Evolutionary conservation across 192 early-diverging fungal species (phyloP), one percentile per base, ranked within the genome.

Genomic region (Umbelopsis sp.): DNA sequence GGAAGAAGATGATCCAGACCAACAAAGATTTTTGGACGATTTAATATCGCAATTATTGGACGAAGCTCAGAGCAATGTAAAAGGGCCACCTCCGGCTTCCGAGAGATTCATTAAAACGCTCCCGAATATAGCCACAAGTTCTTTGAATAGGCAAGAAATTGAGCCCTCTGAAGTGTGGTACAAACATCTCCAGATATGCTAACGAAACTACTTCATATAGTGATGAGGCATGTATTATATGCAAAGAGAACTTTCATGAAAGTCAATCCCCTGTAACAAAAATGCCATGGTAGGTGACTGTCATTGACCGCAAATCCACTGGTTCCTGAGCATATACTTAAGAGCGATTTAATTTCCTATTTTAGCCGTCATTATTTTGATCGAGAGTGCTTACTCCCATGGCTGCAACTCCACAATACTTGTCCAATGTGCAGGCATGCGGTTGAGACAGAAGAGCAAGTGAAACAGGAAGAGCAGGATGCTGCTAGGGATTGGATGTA

Each of bases 51-150:
- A 80, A 44, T 52, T 80, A 18, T 48, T 80, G 13, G 78, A 80
- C 49, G 78, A 80, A 46, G 75, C 78, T 33, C 74, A 80, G 46
- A 68, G 49, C 25, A 68, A 75, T 30, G 74, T 69, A 15, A 80
- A 80, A 55, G 78, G 78, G 2, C 78, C 78, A 22, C 78, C 78
- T 66, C 78, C 78, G 45, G 78, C 78, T 8, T 80, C 78, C 4
- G 53, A 76, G 16, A 53, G 78, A 27, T 80, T 80, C 50, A 76
- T 80, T n/a, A 18, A 69, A 3, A 47, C 48, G 35, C 48, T 80
- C 20, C 78, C 78, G 7, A 51, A 15, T 30, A 64, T 79, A 15
- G 30, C 65, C 9, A 69, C 68, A 46, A 37, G 49, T 16, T 21
- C 51, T 23, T 35, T 79, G 20, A 46, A 55, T 30, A 71, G 58